phyloP scores from a whole-genome alignment of 495 filamentous ascomycete species.

The Xylaria intraflava region DNA sequence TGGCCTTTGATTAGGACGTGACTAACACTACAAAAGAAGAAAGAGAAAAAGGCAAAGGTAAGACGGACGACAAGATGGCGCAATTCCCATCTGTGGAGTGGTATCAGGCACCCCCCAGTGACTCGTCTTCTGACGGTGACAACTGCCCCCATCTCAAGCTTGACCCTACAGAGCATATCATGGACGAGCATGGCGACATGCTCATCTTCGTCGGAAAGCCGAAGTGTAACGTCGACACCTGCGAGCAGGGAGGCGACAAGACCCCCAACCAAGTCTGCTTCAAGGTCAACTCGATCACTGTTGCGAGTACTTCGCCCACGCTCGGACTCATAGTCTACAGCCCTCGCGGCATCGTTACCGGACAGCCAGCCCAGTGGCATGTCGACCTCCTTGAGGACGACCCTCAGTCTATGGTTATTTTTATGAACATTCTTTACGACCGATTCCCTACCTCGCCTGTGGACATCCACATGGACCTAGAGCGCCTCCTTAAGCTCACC shows the following conservation, averaged over 20 bases:
- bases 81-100: too few relatives aligned
- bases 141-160: not conserved
- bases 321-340: conserved; percentile 1
- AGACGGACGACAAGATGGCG: not conserved
- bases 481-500: not conserved
- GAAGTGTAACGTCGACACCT: not conserved
- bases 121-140: not conserved
- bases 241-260: not conserved
- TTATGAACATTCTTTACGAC: conserved; percentile 4
- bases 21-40: not conserved
- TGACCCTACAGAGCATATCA: not conserved
- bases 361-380: not conserved
- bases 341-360: not conserved
- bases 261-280: not conserved
- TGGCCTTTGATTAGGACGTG: too few relatives aligned
- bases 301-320: not conserved
- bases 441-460: not conserved
- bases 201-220: conserved; percentile 4
- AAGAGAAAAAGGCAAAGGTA: not conserved
- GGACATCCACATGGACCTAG: not conserved
- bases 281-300: not conserved
- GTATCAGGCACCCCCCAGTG: too few relatives aligned
- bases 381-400: conserved; percentile 3
- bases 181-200: not conserved
- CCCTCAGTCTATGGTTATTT: conserved; percentile 5